Evolutionary conservation across 1,284 basidiomycete species (phyloP), one percentile per base, ranked within the genome.

Genomic region (Cryptococcus jaspeensis): DNA sequence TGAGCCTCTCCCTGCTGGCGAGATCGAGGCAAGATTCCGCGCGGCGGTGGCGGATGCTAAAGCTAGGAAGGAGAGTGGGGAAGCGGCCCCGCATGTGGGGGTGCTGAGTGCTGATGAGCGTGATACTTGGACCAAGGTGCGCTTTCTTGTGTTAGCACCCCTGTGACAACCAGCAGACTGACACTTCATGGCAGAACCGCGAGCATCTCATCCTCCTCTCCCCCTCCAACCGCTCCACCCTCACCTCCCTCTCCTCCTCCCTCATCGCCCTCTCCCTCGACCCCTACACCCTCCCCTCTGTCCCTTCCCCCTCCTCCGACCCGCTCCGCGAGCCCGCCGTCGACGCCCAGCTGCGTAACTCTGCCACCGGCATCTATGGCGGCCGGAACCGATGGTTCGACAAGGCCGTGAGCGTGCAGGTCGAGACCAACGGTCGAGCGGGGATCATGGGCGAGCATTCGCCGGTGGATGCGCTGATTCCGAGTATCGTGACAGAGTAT

Each of bases 381-480:
- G 85, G 86, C 2, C 82, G 84, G 53, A 97, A 98, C 71, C 83
- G 95, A 45, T 97, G 92, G 85, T 92, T 88, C 75, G 95, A 99
- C 81, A 98, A 98, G 79, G 84, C 88, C 2, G 84, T 90, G 43
- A 86, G 86, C 6, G 78, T 97, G 56, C 83, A 90, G 47, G 86
- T 98, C 41, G 93, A 97, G 77, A 86, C 87, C 13, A 90, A 88
- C 60, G 87, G 88, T 1, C 85, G 91, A 42, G 89, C 90, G 3
- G 90, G 91, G 39, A 88, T 90, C 53, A 86, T 87, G 70, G 95
- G 95, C 28, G 95, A 98, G 79, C 94, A 97, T 77, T 90, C 91
- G 3, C 89, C 91, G 0, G 87, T 88, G 55, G 95, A 98, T 64
- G 94, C 94, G 1, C 80, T 98, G 11, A 87, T 96, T 48, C 93